These are phyloP conservation scores for Abrus pulchellus DNA, from an alignment of 306 rosid genomes.

Conservation along the genomic window DNA sequence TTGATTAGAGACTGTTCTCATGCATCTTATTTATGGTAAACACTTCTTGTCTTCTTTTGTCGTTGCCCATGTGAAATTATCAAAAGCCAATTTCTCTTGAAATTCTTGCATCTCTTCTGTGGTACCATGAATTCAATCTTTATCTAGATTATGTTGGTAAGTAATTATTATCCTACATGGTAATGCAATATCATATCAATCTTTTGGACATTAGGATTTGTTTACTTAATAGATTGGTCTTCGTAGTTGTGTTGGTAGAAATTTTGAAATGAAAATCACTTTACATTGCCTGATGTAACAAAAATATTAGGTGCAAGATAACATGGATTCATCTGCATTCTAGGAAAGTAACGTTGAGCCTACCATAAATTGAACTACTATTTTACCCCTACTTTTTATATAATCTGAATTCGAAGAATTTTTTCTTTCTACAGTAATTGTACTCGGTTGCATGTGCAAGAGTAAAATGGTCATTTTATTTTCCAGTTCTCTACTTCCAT, in stretches of 20 bases:
- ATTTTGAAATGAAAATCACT: constrained; percentile 8
- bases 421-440: neutral
- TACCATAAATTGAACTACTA: constrained; percentile 14
- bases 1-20: constrained; percentile 86
- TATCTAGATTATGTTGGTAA: constrained; percentile 15
- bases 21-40: constrained; percentile 82
- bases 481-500: neutral
- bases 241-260: constrained; percentile 13
- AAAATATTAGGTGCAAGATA: neutral
- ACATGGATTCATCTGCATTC: constrained; percentile 7
- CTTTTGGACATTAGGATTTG: neutral
- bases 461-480: constrained; percentile 21
- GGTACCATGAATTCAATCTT: neutral
- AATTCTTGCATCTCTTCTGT: constrained; percentile 21
- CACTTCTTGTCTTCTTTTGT: constrained; percentile 11
- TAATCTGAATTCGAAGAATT: neutral
- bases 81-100: constrained; percentile 11
- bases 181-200: constrained; percentile 24
- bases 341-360: constrained; percentile 11
- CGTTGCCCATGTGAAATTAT: constrained; percentile 6
- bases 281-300: constrained; percentile 6
- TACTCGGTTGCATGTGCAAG: neutral
- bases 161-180: constrained; percentile 17
- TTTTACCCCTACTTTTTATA: neutral
- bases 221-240: neutral